Evolutionary conservation across 2,329 filamentous ascomycete species (phyloP), one percentile per base, ranked within the genome.

Genomic region (Plectosphaerella cucumerina): DNA sequence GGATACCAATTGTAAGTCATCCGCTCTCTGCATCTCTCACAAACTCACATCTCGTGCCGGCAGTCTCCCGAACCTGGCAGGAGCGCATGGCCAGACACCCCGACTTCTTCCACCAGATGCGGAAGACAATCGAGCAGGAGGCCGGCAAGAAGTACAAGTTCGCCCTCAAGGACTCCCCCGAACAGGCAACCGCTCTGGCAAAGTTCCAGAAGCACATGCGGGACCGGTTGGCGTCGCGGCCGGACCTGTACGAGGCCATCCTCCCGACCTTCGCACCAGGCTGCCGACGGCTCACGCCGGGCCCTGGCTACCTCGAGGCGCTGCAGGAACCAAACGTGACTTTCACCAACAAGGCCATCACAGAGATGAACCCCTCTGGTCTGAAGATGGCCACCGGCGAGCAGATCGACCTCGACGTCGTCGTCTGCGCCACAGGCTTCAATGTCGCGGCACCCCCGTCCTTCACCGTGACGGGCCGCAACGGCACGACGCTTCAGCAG

Each of bases 181-280:
- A 43, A 12, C 39, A 43, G 18, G 11, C 64, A 67, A 52, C 12
- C 49, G 26, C 26, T 11, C 26, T 31, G 26, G 26, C 9, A 31
- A 31, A 31, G 26, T 31, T 31, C 26, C 26, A 31, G 12, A 31
- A 31, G 26, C 26, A 31, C 26, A 31, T 31, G 26, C 26, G 26
- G 26, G 26, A 31, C 26, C 26, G 26, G 26, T 11, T 31, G 26
- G 26, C 26, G 12, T 8, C 8, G 8, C 26, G 26, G 8, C 26
- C 26, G 47, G 60, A 70, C 53, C 61, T 75, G 26, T 71, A 71
- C 61, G 60, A 69, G 47, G 66, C 66, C 44, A 65, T 71, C 51
- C 67, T 69, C 33, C 71, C 71, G 12, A 62, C 62, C 39, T 79
- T 73, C 64, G 64, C 67, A 3, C 70, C 71, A 5, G 75, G 76